These are phyloP conservation scores for Cyphellophora europaea DNA, from an alignment of 2,329 filamentous ascomycete genomes.

Conservation along the genomic window DNA sequence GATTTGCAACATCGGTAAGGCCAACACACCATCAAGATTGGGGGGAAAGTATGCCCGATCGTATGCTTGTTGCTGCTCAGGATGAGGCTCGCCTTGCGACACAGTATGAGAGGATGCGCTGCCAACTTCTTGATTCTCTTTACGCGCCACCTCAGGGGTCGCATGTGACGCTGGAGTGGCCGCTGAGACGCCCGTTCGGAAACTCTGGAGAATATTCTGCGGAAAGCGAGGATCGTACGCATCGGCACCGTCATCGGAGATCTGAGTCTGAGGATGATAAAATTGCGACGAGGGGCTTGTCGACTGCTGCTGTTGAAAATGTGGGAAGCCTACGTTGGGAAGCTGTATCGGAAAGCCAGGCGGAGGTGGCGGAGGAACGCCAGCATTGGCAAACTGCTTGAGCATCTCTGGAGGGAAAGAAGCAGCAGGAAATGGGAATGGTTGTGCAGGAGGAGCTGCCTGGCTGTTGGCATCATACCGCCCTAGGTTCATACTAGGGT, in stretches of 20 bases:
- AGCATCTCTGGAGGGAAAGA: conserved; percentile 17
- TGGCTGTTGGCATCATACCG: conserved; percentile 11
- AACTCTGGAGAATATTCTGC: background rate
- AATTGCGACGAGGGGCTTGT: conserved; percentile 10
- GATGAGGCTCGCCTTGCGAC: too few species aligned
- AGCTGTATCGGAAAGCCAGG: conserved; percentile 11
- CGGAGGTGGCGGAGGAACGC: conserved; percentile 4
- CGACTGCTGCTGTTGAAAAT: conserved; percentile 9
- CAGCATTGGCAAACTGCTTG: conserved; percentile 15
- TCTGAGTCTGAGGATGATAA: conserved; percentile 4
- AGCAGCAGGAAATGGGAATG: conserved; percentile 17
- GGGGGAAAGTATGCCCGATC: too few species aligned
- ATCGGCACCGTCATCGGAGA: conserved; percentile 1
- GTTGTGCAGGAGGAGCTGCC: conserved; percentile 14
- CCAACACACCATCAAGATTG: too few species aligned
- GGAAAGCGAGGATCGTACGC: conserved; percentile 2
- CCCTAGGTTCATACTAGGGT: background rate
- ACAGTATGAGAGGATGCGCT: too few species aligned
- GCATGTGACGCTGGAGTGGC: too few species aligned
- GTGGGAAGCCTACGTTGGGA: conserved; percentile 11
- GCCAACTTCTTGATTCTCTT: too few species aligned
- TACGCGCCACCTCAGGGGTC: too few species aligned
- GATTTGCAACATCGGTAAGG: too few species aligned
- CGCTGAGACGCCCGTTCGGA: too few species aligned
- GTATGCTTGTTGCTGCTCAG: too few species aligned